A percentile compares a stretch with the other conserved stretches of the same genome.
phyloP scores from a whole-genome alignment of 2,329 filamentous ascomycete species.

The Sporothrix dimorphospora region DNA sequence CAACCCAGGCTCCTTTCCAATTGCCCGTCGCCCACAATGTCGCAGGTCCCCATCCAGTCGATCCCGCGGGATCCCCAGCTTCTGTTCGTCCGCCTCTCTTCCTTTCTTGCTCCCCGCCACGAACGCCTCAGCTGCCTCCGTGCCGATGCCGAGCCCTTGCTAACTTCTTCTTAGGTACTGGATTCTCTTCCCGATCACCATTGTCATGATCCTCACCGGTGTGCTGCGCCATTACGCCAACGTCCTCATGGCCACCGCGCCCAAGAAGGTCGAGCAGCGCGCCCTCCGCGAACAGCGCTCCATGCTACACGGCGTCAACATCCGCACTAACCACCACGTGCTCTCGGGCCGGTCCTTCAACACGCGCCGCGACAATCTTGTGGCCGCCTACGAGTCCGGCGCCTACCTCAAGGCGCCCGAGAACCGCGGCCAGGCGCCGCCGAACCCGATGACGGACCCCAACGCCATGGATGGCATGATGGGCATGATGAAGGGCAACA shows the following conservation, averaged over 20 bases:
- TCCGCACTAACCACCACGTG: conserved; percentile 80
- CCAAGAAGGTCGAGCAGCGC: conserved; percentile 77
- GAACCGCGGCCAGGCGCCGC: conserved; percentile 79
- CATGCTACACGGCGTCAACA: conserved; percentile 79
- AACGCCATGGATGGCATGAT: conserved; percentile 99
- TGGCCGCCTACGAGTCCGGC: conserved; percentile 81
- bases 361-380: conserved; percentile 76
- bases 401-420: conserved; percentile 89
- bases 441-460: conserved; percentile 94
- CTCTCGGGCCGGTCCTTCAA: conserved; percentile 79
- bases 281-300: conserved; percentile 84
- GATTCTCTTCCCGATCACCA: conserved; percentile 96
- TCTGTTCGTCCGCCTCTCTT: conserved; percentile 67
- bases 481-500: conserved; percentile 99
- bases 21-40: conserved; percentile 61
- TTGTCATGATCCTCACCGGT: conserved; percentile 97
- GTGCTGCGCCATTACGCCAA: conserved; percentile 95
- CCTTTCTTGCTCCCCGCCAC: neutral
- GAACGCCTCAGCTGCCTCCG: neutral
- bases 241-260: conserved; percentile 81
- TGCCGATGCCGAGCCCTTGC: neutral
- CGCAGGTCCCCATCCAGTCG: conserved; percentile 83
- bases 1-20: neutral
- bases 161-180: conserved; percentile 71
- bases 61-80: conserved; percentile 98